Evolutionary conservation across 2,329 filamentous ascomycete genomes (phyloP).

Genomic region (Curvularia spicifera): DNA sequence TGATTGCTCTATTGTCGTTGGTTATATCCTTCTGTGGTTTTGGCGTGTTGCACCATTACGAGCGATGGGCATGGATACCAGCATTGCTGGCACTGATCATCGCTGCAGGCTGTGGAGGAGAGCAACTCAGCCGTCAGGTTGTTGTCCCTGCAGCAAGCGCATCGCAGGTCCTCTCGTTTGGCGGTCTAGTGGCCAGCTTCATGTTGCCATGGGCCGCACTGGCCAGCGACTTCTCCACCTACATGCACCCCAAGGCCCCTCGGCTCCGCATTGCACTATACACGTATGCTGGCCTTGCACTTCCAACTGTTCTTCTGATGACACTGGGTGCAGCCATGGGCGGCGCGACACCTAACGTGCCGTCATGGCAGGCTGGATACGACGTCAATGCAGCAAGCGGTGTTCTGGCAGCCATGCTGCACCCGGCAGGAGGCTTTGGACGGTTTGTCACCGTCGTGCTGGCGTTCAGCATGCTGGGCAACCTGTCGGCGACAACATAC

Average conservation of each 20-base stretch:
- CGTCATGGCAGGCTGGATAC: conserved; percentile 63
- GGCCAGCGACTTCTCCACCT: conserved; percentile 67
- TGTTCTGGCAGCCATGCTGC: conserved; percentile 65
- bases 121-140: conserved; percentile 58
- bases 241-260: conserved; percentile 63
- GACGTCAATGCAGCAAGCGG: conserved; percentile 62
- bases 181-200: conserved; percentile 67
- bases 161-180: conserved; percentile 61
- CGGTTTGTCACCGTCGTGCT: conserved; percentile 67
- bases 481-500: conserved; percentile 66
- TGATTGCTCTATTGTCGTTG: conserved; percentile 64
- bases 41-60: conserved; percentile 61
- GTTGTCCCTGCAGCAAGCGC: conserved; percentile 53
- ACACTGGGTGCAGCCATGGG: conserved; percentile 69
- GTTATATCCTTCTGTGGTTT: conserved; percentile 69
- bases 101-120: conserved; percentile 61
- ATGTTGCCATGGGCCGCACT: conserved; percentile 68
- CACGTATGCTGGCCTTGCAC: conserved; percentile 61
- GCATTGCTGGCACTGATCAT: conserved; percentile 63
- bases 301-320: conserved; percentile 67
- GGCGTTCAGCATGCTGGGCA: conserved; percentile 61
- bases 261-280: conserved; percentile 61
- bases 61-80: conserved; percentile 64
- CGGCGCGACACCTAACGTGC: conserved; percentile 62
- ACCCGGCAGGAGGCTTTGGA: conserved; percentile 65